Evolutionary conservation across 2,329 filamentous ascomycete genomes (phyloP), one percentile per base, ranked within the genome.

Genomic region (Monilinia polystroma): DNA sequence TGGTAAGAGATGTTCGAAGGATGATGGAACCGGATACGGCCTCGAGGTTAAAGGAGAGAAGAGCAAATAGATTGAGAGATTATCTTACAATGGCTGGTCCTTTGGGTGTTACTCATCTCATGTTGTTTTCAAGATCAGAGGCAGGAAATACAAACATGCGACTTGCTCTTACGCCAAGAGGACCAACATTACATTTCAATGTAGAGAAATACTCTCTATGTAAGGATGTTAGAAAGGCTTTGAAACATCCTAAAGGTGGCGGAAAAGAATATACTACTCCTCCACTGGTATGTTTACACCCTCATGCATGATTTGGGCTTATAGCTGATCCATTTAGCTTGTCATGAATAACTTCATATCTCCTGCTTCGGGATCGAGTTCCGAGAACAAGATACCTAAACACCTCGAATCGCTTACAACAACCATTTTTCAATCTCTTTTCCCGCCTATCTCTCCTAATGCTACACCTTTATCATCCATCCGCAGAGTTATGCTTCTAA

Each of bases 11-110:
- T 80, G 91, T 98, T 68, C 88, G 95, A 73, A 84, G 85, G 66
- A 94, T 98, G 81, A 96, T 99, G 93, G 93, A 98, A 79, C 95
- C 95, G 0, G 91, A 93, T 64, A 99, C 95, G 4, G 95, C 95
- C 4, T 90, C 89, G 69, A 86, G 94, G 68, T 79, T 99, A 72
- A 96, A 93, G 81, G 94, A 98, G 81, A 85, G 95, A 71, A 88
- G 90, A 79, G 90, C 88, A 51, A 98, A 99, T 81, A 89, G 89
- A 75, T 80, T 98, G 72, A 88, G 90, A 76, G 95, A 99, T 80
- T 99, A 97, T 79, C 89, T 93, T 45, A 90, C 92, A 70, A 99
- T 99, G 95, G 91, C 92, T 68, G 95, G 95, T 2, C 93, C 95
- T 7, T 83, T 99, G 52, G 94, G 95, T 54, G 93, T 99, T 64